A percentile compares a stretch with the other conserved stretches of the same genome.
Conservation (phyloP, 257 asterid genomes). For the Solanum appendiculatum region DNA sequence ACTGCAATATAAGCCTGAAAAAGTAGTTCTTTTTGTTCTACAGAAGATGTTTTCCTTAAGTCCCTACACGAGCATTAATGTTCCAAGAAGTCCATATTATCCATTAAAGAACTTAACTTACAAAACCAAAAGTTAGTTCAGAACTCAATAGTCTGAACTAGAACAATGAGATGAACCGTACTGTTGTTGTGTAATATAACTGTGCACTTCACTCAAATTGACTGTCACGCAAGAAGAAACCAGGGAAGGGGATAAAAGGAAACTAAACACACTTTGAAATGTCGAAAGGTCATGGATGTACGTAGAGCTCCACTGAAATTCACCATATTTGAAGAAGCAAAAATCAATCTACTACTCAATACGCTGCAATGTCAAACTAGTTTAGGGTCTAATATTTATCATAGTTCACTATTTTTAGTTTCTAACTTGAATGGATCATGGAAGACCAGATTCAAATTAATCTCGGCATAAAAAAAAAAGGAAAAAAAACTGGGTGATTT, state of each 20-base stretch:
- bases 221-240: neutral
- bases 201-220: neutral
- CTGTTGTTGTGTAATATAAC: neutral
- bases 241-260: neutral
- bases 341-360: neutral
- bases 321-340: neutral
- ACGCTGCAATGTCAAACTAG: neutral
- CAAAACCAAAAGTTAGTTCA: neutral
- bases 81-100: neutral
- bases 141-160: neutral
- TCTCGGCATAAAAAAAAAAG: neutral
- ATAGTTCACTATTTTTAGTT: neutral
- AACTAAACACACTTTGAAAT: neutral
- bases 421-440: neutral
- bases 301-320: neutral
- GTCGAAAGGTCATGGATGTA: neutral
- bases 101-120: neutral
- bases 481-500: neutral
- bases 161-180: neutral
- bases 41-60: neutral
- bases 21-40: neutral
- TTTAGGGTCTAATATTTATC: neutral
- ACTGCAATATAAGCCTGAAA: neutral
- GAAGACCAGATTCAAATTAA: neutral
- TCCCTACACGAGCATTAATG: neutral